Evolutionary conservation across 495 filamentous ascomycete genomes (phyloP), one percentile per base, ranked within the genome.

Genomic region (Neurospora sp.): DNA sequence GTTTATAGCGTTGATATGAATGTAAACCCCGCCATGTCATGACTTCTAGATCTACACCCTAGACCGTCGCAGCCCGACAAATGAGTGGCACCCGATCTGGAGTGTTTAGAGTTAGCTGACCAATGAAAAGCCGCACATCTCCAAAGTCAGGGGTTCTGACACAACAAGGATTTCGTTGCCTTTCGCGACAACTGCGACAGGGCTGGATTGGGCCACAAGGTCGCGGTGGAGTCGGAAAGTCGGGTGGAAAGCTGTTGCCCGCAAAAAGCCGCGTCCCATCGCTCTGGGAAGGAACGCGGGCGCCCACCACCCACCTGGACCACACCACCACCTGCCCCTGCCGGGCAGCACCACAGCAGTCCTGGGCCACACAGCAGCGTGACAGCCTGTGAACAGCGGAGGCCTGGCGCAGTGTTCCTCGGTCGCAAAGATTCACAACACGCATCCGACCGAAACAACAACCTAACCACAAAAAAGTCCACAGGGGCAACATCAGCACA

Each of bases 91-190:
- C 35, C 35, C 35, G 4, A 35, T 35, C 35, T 35, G 35, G 35
- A 35, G 35, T 35, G 35, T 62, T 62, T 35, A 27, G 20, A 62
- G 20, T 6, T 23, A 16, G 14, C 11, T 62, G 54, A 35, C 54
- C 54, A 62, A 62, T 62, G 5, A 62, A 31, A 62, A 62, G 54
- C 11, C 54, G 14, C 6, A 60, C 3, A 35, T 35, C 14, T 8
- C 6, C 6, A 69, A 76, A 72, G 72, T 73, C 74, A 39, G 23
- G 70, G 66, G 74, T 74, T 74, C 74, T 74, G 74, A 77, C 74
- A 73, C 76, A 77, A 74, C 1, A 35, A 31, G 76, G 49, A 60
- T 60, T 60, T 60, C 49, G 49, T 20, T 20, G 49, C 76, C 76
- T 75, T 73, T 70, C 74, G 74, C 72, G 76, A 77, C 76, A 75